Evolutionary conservation across 495 filamentous ascomycete genomes (phyloP).

Genomic region (Penicillium canariense): DNA sequence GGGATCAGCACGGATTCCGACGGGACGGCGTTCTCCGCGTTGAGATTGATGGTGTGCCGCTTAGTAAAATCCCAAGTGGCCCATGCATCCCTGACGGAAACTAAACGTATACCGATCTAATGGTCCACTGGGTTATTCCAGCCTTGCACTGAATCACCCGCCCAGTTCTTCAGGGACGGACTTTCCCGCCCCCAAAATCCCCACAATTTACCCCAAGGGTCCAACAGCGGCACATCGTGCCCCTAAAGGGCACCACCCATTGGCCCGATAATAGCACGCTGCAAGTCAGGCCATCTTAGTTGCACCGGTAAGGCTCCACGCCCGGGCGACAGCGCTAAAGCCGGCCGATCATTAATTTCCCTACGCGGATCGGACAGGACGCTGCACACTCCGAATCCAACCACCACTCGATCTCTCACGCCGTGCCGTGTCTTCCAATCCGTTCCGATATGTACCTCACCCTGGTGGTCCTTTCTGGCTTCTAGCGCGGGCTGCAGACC

Average conservation of each 20-base stretch:
- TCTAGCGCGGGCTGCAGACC: slow-evolving; percentile 13
- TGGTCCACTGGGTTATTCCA: no score
- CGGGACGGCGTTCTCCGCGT: slow-evolving; percentile 3
- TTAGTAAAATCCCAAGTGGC: no score
- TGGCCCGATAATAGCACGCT: slow-evolving; percentile 10
- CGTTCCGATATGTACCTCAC: not conserved
- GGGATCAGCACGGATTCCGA: slow-evolving; percentile 27
- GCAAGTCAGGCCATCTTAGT: not conserved
- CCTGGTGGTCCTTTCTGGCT: not conserved
- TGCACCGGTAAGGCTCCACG: slow-evolving; percentile 2
- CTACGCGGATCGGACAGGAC: not conserved
- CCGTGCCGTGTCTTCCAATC: slow-evolving; percentile 8
- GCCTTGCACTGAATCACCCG: not conserved
- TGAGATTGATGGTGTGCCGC: no score
- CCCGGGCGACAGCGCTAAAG: not conserved
- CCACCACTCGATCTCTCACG: slow-evolving; percentile 23
- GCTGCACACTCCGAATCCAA: not conserved
- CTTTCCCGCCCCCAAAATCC: slow-evolving; percentile 1
- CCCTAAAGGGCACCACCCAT: not conserved
- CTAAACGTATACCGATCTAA: not conserved
- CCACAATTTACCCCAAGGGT: not conserved
- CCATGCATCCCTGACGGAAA: no score
- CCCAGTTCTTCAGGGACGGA: not conserved
- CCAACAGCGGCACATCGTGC: slow-evolving; percentile 6
- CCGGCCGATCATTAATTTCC: slow-evolving; percentile 11